Evolutionary conservation across 1,284 basidiomycete species (phyloP).

Genomic region (Malassezia equina): DNA sequence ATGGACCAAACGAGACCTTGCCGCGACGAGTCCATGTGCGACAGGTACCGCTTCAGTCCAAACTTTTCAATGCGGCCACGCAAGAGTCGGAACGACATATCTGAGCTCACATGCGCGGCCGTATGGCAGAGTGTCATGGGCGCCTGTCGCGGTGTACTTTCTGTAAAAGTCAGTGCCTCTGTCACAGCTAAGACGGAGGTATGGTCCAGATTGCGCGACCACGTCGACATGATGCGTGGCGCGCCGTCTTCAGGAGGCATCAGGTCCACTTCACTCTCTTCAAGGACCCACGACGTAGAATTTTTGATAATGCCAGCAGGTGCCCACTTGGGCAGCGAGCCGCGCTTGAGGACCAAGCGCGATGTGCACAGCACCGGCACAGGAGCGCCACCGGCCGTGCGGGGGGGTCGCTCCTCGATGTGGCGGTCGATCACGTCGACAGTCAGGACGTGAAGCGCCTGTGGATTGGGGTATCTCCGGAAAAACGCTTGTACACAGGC

Average conservation of each 20-base stretch:
- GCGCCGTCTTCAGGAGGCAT: conserved; percentile 16
- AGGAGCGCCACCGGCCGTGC: conserved; percentile 23
- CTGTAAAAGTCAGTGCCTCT: conserved; percentile 29
- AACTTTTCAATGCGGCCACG: conserved; percentile 43
- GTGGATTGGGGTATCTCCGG: conserved; percentile 91
- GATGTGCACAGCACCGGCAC: conserved; percentile 71
- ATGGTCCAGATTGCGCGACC: conserved; percentile 46
- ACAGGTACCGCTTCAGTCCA: conserved; percentile 40
- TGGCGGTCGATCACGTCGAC: conserved; percentile 81
- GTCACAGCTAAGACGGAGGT: conserved; percentile 41
- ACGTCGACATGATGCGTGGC: conserved; percentile 32
- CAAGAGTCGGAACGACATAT: conserved; percentile 32
- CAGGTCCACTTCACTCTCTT: conserved; percentile 45
- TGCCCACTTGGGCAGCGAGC: conserved; percentile 80
- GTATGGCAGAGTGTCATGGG: conserved; percentile 23
- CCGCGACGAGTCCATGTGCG: conserved; percentile 40
- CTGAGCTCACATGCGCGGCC: conserved; percentile 35
- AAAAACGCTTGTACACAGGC: conserved; percentile 61
- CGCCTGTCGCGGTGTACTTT: neutral
- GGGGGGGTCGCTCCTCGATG: conserved; percentile 31
- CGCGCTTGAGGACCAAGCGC: conserved; percentile 81
- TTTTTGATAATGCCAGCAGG: conserved; percentile 61
- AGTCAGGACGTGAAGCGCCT: conserved; percentile 81
- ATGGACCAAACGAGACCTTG: conserved; percentile 33
- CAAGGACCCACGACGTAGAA: conserved; percentile 45